Percentiles rank a stretch among this genome's conserved stretches.
These are phyloP conservation scores for Hypsizygus marmoreus DNA, from an alignment of 768 basidiomycete genomes.

Conservation along the genomic window DNA sequence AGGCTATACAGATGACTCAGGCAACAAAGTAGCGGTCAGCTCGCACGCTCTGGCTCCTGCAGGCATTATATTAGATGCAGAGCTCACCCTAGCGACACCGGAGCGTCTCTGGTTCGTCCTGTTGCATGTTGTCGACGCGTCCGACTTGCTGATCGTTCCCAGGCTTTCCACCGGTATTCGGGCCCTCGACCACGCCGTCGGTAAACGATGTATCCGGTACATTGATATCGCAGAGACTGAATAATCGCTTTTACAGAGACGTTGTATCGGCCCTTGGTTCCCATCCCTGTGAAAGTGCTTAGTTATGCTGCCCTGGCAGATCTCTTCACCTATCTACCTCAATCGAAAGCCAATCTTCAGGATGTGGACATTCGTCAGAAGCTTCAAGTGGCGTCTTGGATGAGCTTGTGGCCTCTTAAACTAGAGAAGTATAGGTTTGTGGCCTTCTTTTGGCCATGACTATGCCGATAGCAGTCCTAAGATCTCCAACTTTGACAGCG, in stretches of 20 bases:
- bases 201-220: too few species aligned
- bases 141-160: conserved; percentile 10
- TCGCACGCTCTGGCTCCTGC: conserved; percentile 63
- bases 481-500: conserved; percentile 32
- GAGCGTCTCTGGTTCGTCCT: conserved; percentile 65
- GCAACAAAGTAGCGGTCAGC: conserved; percentile 60
- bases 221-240: too few species aligned
- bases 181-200: conserved; percentile 78
- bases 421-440: conserved; percentile 55
- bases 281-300: conserved; percentile 62
- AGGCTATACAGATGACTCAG: conserved; percentile 71
- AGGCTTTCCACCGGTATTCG: conserved; percentile 83
- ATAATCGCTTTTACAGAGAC: conserved; percentile 50
- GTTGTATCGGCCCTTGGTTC: conserved; percentile 58
- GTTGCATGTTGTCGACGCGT: conserved; percentile 2
- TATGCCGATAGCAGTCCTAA: not conserved
- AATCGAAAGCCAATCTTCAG: conserved; percentile 58
- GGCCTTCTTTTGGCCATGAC: not conserved
- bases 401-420: conserved; percentile 74
- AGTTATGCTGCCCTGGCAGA: conserved; percentile 69
- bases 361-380: conserved; percentile 64
- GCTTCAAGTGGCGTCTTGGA: conserved; percentile 76
- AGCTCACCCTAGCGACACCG: conserved; percentile 72
- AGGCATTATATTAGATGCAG: conserved; percentile 77
- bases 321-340: conserved; percentile 73